Percentiles rank a stretch among this genome's conserved stretches.
These are phyloP conservation scores for Blastobotrys niveus DNA, from an alignment of 1,139 yeast genomes.

Conservation along the genomic window DNA sequence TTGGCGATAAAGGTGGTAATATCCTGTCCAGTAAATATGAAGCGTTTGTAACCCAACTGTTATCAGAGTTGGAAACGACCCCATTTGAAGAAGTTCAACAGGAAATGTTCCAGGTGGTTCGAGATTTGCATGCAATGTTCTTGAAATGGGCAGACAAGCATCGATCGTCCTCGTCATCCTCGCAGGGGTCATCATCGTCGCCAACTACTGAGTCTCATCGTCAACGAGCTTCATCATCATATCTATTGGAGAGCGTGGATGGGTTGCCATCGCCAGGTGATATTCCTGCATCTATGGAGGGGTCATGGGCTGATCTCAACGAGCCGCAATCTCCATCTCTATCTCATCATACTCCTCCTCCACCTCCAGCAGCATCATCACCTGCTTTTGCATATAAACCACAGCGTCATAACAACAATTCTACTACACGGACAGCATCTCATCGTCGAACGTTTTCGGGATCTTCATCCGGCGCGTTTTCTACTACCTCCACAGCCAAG, in stretches of 20 bases:
- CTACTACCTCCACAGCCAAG: constrained; percentile 3
- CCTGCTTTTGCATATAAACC: background rate
- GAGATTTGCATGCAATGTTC: constrained; percentile 34
- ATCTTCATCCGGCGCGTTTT: constrained; percentile 1
- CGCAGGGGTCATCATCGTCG: no score
- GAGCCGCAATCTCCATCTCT: background rate
- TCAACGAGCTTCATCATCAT: no score
- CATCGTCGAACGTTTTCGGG: constrained; percentile 11
- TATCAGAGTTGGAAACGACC: constrained; percentile 31
- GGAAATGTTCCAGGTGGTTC: constrained; percentile 35
- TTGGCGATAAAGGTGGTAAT: constrained; percentile 7
- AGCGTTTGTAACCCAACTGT: constrained; percentile 31
- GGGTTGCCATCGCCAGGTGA: background rate
- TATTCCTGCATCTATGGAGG: constrained; percentile 11
- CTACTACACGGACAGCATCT: background rate
- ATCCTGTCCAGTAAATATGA: constrained; percentile 31
- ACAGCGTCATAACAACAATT: background rate
- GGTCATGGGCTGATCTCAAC: constrained; percentile 11
- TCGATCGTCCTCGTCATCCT: background rate
- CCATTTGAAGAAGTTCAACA: constrained; percentile 33
- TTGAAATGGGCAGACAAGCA: constrained; percentile 24
- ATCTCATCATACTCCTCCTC: background rate
- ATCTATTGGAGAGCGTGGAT: no score
- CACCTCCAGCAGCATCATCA: constrained; percentile 1
- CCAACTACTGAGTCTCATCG: no score